A percentile compares a stretch with the other conserved stretches of the same genome.
Conservation (phyloP, 2,329 filamentous ascomycete genomes). For the Fusarium mexicanum region DNA sequence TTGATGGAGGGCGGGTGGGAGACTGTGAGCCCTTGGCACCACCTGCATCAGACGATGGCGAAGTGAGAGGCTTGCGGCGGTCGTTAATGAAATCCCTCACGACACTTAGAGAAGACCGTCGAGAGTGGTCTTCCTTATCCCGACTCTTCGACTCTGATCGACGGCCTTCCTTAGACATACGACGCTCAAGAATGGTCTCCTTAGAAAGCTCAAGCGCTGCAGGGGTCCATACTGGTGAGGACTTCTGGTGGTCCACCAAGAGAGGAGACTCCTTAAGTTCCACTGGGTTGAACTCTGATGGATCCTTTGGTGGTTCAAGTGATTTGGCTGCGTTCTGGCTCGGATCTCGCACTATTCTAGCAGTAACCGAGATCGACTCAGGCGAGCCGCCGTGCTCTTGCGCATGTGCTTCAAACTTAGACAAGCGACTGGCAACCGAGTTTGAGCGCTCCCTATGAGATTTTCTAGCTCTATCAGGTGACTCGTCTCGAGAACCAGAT, state of each 20-base stretch:
- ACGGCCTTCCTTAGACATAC: conserved; percentile 54
- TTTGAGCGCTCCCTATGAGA: conserved; percentile 58
- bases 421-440: conserved; percentile 65
- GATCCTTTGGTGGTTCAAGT: conserved; percentile 54
- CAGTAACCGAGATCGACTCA: conserved; percentile 86
- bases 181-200: conserved; percentile 60
- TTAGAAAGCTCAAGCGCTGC: conserved; percentile 46
- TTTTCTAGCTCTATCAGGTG: conserved; percentile 54
- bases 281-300: conserved; percentile 57
- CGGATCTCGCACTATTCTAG: conserved; percentile 79
- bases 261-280: conserved; percentile 69
- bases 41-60: conserved; percentile 56
- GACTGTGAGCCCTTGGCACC: conserved; percentile 50
- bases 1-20: conserved; percentile 59
- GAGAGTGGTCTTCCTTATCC: conserved; percentile 52
- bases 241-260: conserved; percentile 63
- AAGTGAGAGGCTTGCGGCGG: conserved; percentile 61
- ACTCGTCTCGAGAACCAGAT: conserved; percentile 55
- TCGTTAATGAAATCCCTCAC: conserved; percentile 72
- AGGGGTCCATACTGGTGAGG: conserved; percentile 42
- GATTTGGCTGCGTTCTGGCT: conserved; percentile 53
- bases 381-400: conserved; percentile 34
- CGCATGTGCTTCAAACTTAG: conserved; percentile 60
- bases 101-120: conserved; percentile 68
- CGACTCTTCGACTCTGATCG: conserved; percentile 50